Evolutionary conservation across 305 asterid species (phyloP).

Genomic region (Solanum hybrid): DNA sequence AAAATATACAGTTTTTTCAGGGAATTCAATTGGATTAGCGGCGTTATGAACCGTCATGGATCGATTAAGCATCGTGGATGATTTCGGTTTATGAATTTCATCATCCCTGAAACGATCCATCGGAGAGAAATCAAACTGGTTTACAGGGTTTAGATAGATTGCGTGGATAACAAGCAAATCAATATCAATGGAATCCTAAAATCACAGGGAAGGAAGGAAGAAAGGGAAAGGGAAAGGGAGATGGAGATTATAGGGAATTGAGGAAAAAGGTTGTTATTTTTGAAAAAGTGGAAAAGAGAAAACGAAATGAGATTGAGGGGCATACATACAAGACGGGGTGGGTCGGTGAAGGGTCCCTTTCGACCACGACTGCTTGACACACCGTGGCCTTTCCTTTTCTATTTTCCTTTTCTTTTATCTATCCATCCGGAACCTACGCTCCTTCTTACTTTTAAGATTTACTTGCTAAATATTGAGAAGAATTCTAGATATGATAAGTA

Average conservation of each 20-base stretch:
- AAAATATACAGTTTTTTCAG: not conserved
- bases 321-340: not conserved
- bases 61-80: not conserved
- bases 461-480: not conserved
- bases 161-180: not conserved
- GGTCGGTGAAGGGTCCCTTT: not conserved
- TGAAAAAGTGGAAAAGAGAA: not conserved
- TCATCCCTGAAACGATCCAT: constrained; percentile 5
- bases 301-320: not conserved
- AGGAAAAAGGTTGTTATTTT: not conserved
- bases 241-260: not conserved
- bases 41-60: not conserved
- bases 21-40: not conserved
- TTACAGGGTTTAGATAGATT: not conserved
- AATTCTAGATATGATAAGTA: too few relatives aligned
- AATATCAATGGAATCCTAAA: not conserved
- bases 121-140: not conserved
- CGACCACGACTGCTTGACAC: not conserved
- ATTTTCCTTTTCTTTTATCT: too few relatives aligned
- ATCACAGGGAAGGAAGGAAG: not conserved
- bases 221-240: too few relatives aligned
- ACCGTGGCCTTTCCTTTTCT: not conserved
- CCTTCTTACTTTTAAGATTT: not conserved
- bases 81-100: not conserved
- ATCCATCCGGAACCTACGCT: not conserved